These are phyloP conservation scores for Cucurbita argyrosperma DNA, from an alignment of 306 rosid genomes.

Conservation along the genomic window DNA sequence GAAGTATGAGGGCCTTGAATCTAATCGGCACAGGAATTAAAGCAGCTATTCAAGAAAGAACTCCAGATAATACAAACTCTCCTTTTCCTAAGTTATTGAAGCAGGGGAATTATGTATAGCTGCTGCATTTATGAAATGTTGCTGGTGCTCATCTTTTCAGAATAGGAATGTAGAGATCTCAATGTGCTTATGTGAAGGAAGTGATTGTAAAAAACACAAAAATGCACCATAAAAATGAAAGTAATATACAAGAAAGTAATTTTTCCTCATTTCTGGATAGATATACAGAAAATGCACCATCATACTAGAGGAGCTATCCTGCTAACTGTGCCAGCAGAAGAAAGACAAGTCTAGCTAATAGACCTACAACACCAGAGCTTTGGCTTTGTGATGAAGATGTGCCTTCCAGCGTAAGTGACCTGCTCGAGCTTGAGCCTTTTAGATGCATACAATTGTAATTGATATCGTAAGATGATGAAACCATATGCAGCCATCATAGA, in stretches of 20 bases:
- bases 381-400: background rate
- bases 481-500: background rate
- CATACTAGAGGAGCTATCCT: background rate
- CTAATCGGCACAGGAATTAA: constrained; percentile 79
- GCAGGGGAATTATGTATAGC: background rate
- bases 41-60: constrained; percentile 89
- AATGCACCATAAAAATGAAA: background rate
- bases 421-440: background rate
- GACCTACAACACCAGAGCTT: background rate
- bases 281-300: background rate
- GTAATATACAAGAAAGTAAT: background rate
- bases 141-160: background rate
- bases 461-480: background rate
- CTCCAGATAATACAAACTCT: constrained; percentile 66
- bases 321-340: background rate
- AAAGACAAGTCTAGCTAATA: background rate
- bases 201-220: no score
- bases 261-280: background rate
- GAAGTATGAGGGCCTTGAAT: constrained; percentile 63
- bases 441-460: background rate
- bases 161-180: background rate
- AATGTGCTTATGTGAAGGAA: background rate
- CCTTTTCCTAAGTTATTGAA: background rate
- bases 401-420: background rate
- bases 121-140: background rate